These are phyloP conservation scores for Syncephalastrum sp. DNA, from an alignment of 371 early-diverging fungal genomes.

Conservation along the genomic window DNA sequence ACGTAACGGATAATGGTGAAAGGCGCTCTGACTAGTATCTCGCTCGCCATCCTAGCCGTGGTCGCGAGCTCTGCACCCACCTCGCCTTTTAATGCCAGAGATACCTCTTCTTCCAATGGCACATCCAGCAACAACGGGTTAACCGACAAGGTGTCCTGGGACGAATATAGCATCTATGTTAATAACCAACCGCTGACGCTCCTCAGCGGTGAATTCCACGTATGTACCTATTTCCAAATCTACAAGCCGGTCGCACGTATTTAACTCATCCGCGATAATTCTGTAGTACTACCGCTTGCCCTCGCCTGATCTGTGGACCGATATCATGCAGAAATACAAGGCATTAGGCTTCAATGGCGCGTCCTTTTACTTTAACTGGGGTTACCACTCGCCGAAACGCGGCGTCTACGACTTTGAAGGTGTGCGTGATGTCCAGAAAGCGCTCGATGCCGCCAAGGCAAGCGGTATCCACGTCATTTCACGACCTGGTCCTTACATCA, in stretches of 20 bases:
- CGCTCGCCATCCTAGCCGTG: slow-evolving; percentile 9
- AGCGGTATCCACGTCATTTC: slow-evolving; percentile 22
- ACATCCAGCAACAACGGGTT: slow-evolving; percentile 6
- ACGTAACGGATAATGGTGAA: slow-evolving; percentile 4
- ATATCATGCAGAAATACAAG: slow-evolving; percentile 24
- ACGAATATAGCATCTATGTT: slow-evolving; percentile 14
- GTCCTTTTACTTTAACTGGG: slow-evolving; percentile 27
- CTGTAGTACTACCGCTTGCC: slow-evolving; percentile 18
- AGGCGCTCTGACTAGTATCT: slow-evolving; percentile 9
- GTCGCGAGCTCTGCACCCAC: not conserved
- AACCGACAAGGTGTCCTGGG: slow-evolving; percentile 18
- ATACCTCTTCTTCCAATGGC: slow-evolving; percentile 1
- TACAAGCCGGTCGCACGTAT: too few species aligned
- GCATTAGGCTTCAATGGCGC: slow-evolving; percentile 22
- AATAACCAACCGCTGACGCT: slow-evolving; percentile 17
- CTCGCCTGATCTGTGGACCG: slow-evolving; percentile 15
- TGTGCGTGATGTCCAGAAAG: slow-evolving; percentile 23
- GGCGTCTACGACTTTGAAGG: slow-evolving; percentile 22
- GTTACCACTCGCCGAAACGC: slow-evolving; percentile 21
- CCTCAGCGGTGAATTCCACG: slow-evolving; percentile 17
- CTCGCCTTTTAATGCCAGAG: too few species aligned
- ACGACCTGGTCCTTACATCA: slow-evolving; percentile 29
- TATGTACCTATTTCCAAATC: not conserved
- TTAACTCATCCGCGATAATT: not conserved
- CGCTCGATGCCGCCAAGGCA: slow-evolving; percentile 17